Percentiles rank a stretch among this genome's conserved stretches.
Conservation (phyloP, 129 eudicot species). For the Flaveria robusta region DNA sequence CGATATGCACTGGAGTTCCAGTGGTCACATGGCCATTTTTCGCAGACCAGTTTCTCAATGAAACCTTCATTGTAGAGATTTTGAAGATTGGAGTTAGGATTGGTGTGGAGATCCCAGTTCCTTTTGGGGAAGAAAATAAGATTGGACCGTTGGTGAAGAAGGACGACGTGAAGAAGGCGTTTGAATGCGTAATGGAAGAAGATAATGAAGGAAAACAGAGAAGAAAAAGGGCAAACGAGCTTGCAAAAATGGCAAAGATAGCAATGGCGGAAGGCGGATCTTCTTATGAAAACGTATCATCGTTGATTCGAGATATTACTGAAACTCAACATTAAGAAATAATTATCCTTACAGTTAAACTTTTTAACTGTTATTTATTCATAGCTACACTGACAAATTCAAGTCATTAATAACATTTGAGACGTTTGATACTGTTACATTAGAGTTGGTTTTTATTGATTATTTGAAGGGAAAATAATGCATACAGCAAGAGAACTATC, state of each 20-base stretch:
- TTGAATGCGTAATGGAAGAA: slow-evolving; percentile 42
- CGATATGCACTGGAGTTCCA: slow-evolving; percentile 48
- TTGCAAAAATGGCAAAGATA: slow-evolving; percentile 49
- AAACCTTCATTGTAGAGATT: slow-evolving; percentile 44
- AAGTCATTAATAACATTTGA: not conserved
- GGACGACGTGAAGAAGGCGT: slow-evolving; percentile 35
- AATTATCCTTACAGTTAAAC: not conserved
- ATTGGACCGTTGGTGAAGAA: slow-evolving; percentile 35
- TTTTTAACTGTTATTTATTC: too few relatives aligned
- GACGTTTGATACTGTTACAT: not conserved
- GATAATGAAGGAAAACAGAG: slow-evolving; percentile 41
- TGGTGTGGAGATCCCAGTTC: slow-evolving; percentile 37
- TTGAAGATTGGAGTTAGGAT: slow-evolving; percentile 44
- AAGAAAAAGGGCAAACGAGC: slow-evolving; percentile 41
- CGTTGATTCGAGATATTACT: slow-evolving; percentile 44
- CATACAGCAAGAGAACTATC: not conserved
- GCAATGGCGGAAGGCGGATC: slow-evolving; percentile 64
- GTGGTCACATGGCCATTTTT: slow-evolving; percentile 63
- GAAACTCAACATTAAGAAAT: not conserved
- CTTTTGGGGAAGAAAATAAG: slow-evolving; percentile 39
- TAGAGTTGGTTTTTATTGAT: not conserved
- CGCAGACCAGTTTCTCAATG: slow-evolving; percentile 61
- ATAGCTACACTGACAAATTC: too few relatives aligned
- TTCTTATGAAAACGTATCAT: slow-evolving; percentile 38
- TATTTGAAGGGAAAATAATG: not conserved